Evolutionary conservation across 78 protist genomes (phyloP), one percentile per base, ranked within the genome.

Genomic region (Emiliania huxleyi): DNA sequence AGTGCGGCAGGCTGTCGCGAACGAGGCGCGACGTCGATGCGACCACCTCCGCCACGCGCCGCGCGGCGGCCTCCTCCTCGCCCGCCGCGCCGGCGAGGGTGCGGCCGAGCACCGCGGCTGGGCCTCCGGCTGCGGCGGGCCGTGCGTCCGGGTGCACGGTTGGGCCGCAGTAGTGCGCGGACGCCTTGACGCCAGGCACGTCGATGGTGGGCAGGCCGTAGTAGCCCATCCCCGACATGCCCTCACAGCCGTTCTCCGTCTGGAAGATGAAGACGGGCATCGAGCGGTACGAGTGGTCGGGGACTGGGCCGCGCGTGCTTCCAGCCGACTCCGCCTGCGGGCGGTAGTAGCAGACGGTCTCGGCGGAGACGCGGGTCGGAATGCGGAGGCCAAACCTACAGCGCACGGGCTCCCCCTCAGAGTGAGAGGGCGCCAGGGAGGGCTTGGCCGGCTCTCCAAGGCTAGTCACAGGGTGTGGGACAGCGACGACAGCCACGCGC

Each of bases 331-430:
- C 81, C 18, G 18, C 81, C 6, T 35, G 18, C 44, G 81, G 81
- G 40, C 29, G 29, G 42, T 71, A 71, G 42, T 35, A 71, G 42
- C 81, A 71, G 35, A 71, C 81, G 42, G 81, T 71, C 42, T 71
- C 81, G 42, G 81, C 81, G 42, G 81, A n/a, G 81, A 71, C 81
- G 42, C 81, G 81, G 19, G 81, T 71, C 40, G 81, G 81, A 1
- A 71, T 5, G 29, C 40, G 6, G 19, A 71, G 42, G 19, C 81
- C 81, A 18, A 71, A 35, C n/a, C n/a, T n/a, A n/a, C n/a, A n/a
- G n/a, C n/a, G n/a, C n/a, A n/a, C n/a, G n/a, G n/a, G n/a, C n/a
- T n/a, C n/a, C n/a, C n/a, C n/a, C n/a, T n/a, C n/a, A n/a, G n/a
- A n/a, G n/a, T n/a, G n/a, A n/a, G n/a, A n/a, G n/a, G n/a, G n/a